Percentiles rank a stretch among this genome's conserved stretches.
Evolutionary conservation across 805 yeast genomes (phyloP).

Genomic region (Candida jianshihensis): DNA sequence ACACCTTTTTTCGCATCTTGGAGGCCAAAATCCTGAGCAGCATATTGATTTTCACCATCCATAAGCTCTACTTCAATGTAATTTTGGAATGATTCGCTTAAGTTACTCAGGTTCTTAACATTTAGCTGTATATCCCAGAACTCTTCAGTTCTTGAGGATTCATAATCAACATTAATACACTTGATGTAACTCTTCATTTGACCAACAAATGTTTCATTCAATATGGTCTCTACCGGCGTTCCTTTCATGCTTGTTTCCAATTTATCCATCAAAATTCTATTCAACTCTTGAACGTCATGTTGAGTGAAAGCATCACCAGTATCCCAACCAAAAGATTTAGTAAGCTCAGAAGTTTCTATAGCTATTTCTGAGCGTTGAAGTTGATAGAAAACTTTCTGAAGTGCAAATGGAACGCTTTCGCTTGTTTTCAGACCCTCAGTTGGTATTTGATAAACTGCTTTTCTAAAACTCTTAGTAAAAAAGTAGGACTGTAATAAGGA

Average conservation of each 20-base stretch:
- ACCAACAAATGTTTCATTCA: constrained; percentile 87
- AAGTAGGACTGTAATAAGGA: constrained; percentile 31
- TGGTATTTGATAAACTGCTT: constrained; percentile 85
- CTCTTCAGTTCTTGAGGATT: constrained; percentile 86
- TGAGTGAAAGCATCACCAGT: constrained; percentile 92
- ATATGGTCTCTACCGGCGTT: constrained; percentile 65
- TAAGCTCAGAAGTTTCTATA: constrained; percentile 78
- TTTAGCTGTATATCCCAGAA: constrained; percentile 98
- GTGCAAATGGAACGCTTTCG: constrained; percentile 69
- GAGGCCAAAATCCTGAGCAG: constrained; percentile 80
- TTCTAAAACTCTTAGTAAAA: constrained; percentile 76
- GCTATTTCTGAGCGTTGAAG: constrained; percentile 69
- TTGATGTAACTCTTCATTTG: constrained; percentile 93
- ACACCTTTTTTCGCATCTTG: constrained; percentile 98
- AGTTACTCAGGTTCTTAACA: constrained; percentile 72
- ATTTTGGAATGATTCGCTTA: constrained; percentile 72
- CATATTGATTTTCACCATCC: constrained; percentile 93
- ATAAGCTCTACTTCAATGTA: constrained; percentile 84
- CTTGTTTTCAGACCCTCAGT: constrained; percentile 50
- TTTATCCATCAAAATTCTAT: constrained; percentile 91
- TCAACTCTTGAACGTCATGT: constrained; percentile 96
- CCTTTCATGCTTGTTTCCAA: constrained; percentile 89
- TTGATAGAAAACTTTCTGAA: constrained; percentile 82
- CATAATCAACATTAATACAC: constrained; percentile 89
- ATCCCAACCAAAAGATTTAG: constrained; percentile 96